Percentiles rank a stretch among this genome's conserved stretches.
Evolutionary conservation across 1,284 basidiomycete species (phyloP).

Genomic region (Tilletia walkeri): DNA sequence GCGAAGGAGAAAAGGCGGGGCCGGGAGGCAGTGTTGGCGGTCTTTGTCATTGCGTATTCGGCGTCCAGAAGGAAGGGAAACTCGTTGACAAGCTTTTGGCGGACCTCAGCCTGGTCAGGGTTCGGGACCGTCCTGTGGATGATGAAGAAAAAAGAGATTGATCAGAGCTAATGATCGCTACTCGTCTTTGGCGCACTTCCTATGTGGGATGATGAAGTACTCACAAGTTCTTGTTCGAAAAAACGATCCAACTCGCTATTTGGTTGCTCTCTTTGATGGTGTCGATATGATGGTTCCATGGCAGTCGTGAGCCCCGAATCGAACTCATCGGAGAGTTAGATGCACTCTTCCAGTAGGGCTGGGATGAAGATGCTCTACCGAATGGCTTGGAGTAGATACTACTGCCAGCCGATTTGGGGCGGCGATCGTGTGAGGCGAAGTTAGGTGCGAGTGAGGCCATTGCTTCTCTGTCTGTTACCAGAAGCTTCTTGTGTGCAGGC

Average conservation of each 20-base stretch:
- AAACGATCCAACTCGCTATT: neutral
- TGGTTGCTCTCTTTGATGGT: neutral
- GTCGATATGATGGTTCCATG: neutral
- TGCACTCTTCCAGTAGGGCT: neutral
- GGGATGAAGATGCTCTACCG: neutral
- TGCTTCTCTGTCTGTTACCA: too few relatives aligned
- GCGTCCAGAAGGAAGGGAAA: conserved; percentile 13
- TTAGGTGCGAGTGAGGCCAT: neutral
- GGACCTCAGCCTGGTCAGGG: neutral
- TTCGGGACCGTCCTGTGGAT: neutral
- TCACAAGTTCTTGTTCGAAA: neutral
- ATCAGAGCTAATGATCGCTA: too few relatives aligned
- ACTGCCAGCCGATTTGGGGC: neutral
- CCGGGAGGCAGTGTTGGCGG: neutral
- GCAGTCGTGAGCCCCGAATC: neutral
- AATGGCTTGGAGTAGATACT: neutral
- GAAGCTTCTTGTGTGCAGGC: too few relatives aligned
- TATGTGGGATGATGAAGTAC: neutral
- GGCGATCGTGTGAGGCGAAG: neutral
- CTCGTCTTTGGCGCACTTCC: neutral
- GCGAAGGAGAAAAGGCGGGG: neutral
- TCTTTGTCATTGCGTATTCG: neutral
- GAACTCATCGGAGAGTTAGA: neutral
- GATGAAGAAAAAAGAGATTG: neutral
- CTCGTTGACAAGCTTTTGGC: conserved; percentile 5